Evolutionary conservation across 176 grass and related monocot genomes (phyloP).

Genomic region (Cenchrus americanus): DNA sequence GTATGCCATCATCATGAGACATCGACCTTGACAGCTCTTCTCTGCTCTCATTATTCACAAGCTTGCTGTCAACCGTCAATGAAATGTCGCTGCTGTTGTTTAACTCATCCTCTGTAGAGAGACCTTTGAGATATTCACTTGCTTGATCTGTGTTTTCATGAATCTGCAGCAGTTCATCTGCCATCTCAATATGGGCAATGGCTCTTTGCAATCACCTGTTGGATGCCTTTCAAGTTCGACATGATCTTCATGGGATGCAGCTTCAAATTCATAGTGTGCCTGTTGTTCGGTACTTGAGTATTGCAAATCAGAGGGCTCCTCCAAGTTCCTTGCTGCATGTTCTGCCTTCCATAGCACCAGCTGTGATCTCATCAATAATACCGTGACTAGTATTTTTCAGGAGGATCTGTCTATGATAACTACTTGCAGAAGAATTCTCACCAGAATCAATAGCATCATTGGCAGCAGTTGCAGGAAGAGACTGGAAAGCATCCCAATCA

Average conservation of each 20-base stretch:
- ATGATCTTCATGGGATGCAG: slow-evolving; percentile 29
- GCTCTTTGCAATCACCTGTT: slow-evolving; percentile 40
- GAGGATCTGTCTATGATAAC: slow-evolving; percentile 23
- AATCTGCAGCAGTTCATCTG: slow-evolving; percentile 42
- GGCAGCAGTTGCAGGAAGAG: slow-evolving; percentile 62
- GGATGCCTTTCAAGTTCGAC: slow-evolving; percentile 26
- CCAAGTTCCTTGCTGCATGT: slow-evolving; percentile 27
- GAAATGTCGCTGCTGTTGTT: neutral
- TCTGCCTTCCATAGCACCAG: slow-evolving; percentile 28
- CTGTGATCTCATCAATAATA: slow-evolving; percentile 15
- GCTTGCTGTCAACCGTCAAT: neutral
- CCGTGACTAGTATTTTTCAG: slow-evolving; percentile 36
- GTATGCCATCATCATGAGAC: slow-evolving; percentile 9
- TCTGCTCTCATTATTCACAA: neutral
- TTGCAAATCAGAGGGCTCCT: slow-evolving; percentile 37
- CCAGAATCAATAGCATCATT: slow-evolving; percentile 39
- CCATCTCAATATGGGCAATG: slow-evolving; percentile 33
- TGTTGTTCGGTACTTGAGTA: slow-evolving; percentile 32
- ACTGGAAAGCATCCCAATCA: slow-evolving; percentile 94
- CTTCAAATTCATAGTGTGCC: slow-evolving; percentile 19
- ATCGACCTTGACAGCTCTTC: slow-evolving; percentile 28
- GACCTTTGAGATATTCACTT: slow-evolving; percentile 39
- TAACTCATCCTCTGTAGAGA: slow-evolving; percentile 27
- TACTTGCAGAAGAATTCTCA: slow-evolving; percentile 32
- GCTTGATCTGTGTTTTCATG: slow-evolving; percentile 43